Evolutionary conservation across 176 grass and related monocot genomes (phyloP), one percentile per base, ranked within the genome.

Genomic region (Chloris gayana): DNA sequence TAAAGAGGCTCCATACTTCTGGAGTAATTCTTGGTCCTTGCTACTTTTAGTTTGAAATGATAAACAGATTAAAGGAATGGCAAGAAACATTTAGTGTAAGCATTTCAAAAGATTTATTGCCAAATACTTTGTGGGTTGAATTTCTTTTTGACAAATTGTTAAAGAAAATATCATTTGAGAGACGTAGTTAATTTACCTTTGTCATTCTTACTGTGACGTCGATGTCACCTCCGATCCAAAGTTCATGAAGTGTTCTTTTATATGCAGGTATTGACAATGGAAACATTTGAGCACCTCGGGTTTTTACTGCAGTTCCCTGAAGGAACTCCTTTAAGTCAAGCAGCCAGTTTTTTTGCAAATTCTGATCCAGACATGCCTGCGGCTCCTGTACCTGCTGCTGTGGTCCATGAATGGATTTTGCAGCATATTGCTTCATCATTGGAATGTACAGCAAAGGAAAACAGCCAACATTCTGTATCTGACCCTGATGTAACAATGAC

Each of bases 361-460:
- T 99, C 92, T 14, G 96, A 99, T 93, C 88, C 93, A 73, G 90
- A 90, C 75, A 99, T 99, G 96, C 96, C 96, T 10, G 96, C 92
- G 75, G 92, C 87, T 78, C 86, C 96, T 71, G 83, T 99, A 69
- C 84, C 96, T 54, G 88, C 88, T 85, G 49, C 88, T 41, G 73
- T 95, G 73, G 81, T 99, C 70, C 96, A 90, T 79, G 93, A 95
- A 46, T 99, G 96, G 96, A 71, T 99, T 38, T 82, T 91, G 62
- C 90, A 95, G 80, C 86, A 85, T 69, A 93, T 99, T 76, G 61
- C 90, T 84, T 89, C 91, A 73, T 86, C 90, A 5, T 84, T 99
- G 64, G 93, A 95, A 57, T 82, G 65, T 54, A 73, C 72, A 35
- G 32, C 75, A 22, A 99, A 95, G 83, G 96, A 95, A 65, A 88